Evolutionary conservation across 2,329 filamentous ascomycete genomes (phyloP), one percentile per base, ranked within the genome.

Genomic region (Talaromyces marneffei): DNA sequence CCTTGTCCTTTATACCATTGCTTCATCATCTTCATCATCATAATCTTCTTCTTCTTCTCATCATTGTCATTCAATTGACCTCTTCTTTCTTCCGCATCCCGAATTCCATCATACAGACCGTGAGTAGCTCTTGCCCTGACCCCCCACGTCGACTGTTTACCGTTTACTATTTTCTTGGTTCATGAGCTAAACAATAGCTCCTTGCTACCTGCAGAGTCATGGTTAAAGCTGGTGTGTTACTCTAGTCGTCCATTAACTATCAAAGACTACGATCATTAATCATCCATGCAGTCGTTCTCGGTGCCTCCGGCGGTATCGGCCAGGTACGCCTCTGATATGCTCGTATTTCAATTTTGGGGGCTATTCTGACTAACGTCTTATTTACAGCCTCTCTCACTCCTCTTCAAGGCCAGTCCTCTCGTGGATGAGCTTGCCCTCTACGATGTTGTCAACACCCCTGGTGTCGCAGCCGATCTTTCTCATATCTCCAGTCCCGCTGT

Each of bases 401-500:
- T 99, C 71, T 85, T 97, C 76, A 99, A 99, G 86, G 86, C 89
- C 68, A 90, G 84, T 74, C 89, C 92, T 67, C 86, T 91, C 73
- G 84, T 99, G 72, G 89, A 93, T 72, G 91, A 97, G 82, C 90
- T 99, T 71, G 84, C 92, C 64, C 90, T 99, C 71, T 99, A 97
- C 84, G 94, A 99, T 96, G 92, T 99, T 68, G 93, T 97, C 79
- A 97, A 97, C 85, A 95, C 92, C 56, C 92, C 92, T 70, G 94
- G 94, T 79, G 94, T 99, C 74, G 91, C 92, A 67, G 87, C 93
- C 72, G 94, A 99, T 77, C 87, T 99, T 64, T 97, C 92, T 64
- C 94, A 99, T 84, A 97, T 99, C 80, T 96, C 93, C 63, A 91
- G 92, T 65, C 84, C 85, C 70, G 93, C 94, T 68, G 86, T 88